Percentiles rank a stretch among this genome's conserved stretches.
These are phyloP conservation scores for Zasmidium angulare DNA, from an alignment of 2,329 filamentous ascomycete species.

Conservation along the genomic window DNA sequence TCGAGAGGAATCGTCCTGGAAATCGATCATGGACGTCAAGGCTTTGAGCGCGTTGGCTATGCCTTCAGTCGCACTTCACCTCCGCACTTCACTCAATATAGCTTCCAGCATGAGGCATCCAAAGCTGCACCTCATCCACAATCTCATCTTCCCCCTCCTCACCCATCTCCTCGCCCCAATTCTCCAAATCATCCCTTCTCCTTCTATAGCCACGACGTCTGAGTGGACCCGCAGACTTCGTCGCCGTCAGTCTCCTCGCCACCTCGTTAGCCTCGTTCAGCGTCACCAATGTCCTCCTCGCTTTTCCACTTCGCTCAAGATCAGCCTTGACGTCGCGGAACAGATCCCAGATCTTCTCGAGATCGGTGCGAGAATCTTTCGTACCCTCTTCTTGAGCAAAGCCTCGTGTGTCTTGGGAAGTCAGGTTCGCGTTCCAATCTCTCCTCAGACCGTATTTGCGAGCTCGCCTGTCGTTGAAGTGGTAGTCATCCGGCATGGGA, in stretches of 20 bases:
- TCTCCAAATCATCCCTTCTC: background rate
- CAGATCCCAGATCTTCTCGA: conserved; percentile 37
- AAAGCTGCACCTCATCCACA: conserved; percentile 7
- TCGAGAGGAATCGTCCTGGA: conserved; percentile 1
- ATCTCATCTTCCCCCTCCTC: conserved; percentile 4
- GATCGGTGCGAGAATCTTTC: conserved; percentile 13
- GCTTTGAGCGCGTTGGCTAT: too few species aligned
- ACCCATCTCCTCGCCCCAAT: background rate
- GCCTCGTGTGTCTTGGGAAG: conserved; percentile 8
- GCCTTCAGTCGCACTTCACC: too few species aligned
- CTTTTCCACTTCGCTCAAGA: conserved; percentile 18
- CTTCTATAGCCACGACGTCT: background rate
- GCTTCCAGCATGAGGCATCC: conserved; percentile 3
- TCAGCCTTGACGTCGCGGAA: conserved; percentile 34
- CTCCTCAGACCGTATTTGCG: background rate
- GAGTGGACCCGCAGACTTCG: conserved; percentile 7
- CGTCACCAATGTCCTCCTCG: conserved; percentile 56
- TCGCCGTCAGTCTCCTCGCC: conserved; percentile 39
- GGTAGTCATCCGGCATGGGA: conserved; percentile 9
- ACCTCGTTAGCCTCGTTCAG: conserved; percentile 63
- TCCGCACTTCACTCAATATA: background rate
- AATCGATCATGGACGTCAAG: conserved; percentile 2
- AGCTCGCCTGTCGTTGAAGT: background rate
- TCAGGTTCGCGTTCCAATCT: conserved; percentile 12
- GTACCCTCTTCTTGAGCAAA: conserved; percentile 24